Evolutionary conservation across 495 filamentous ascomycete species (phyloP).

Genomic region (Aspergillus avenaceus): DNA sequence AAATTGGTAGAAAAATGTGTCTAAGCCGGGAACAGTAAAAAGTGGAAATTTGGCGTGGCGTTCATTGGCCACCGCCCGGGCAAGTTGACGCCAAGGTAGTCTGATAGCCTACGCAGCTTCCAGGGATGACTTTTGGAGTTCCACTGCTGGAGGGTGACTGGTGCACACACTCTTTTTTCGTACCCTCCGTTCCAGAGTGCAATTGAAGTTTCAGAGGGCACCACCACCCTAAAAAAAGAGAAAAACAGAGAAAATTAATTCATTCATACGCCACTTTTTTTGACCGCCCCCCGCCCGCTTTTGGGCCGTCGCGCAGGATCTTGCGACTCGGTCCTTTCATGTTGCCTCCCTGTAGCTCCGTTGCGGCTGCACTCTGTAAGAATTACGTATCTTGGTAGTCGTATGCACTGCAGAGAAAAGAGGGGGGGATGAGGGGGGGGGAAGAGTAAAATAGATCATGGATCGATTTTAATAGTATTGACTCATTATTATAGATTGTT

Average conservation of each 20-base stretch:
- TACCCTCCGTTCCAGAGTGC: slow-evolving; percentile 10
- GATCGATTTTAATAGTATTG: background rate
- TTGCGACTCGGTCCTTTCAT: slow-evolving; percentile 5
- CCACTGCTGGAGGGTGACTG: slow-evolving; percentile 1
- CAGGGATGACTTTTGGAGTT: slow-evolving; percentile 11
- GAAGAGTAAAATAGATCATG: too few species aligned
- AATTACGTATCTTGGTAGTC: background rate
- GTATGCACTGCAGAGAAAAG: background rate
- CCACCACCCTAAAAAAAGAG: slow-evolving; percentile 5
- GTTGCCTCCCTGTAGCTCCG: background rate
- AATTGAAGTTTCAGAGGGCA: slow-evolving; percentile 16
- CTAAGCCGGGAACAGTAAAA: slow-evolving; percentile 18
- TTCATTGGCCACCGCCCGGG: slow-evolving; percentile 11
- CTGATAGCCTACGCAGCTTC: slow-evolving; percentile 15
- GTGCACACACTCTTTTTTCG: slow-evolving; percentile 1
- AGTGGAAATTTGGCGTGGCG: background rate
- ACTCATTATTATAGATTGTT: background rate
- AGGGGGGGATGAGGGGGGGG: background rate
- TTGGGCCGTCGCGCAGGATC: slow-evolving; percentile 23
- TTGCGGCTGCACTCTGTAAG: slow-evolving; percentile 13
- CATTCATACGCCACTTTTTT: slow-evolving; percentile 17
- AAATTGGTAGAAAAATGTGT: slow-evolving; percentile 1
- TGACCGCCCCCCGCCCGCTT: slow-evolving; percentile 15
- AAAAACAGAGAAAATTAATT: slow-evolving; percentile 7
- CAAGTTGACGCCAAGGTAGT: slow-evolving; percentile 14